Conservation (phyloP, 1,284 basidiomycete species). For the Puccinia hordei region DNA sequence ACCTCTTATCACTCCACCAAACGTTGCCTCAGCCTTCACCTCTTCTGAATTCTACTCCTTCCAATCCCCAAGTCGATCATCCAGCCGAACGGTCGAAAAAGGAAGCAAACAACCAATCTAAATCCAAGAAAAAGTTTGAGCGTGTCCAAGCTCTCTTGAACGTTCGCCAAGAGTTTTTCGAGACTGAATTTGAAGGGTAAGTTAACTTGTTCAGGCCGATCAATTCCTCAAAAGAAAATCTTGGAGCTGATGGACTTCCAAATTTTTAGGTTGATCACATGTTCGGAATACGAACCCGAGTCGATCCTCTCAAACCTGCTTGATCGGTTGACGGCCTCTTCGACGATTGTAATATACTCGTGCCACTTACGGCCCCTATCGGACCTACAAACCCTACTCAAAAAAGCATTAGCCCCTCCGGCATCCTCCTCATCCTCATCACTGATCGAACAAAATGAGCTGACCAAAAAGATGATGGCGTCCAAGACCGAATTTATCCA, state of each 20-base stretch:
- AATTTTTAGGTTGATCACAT: constrained; percentile 23
- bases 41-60: background rate
- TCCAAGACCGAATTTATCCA: constrained; percentile 29
- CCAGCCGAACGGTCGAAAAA: background rate
- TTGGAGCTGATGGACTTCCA: background rate
- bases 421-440: constrained; percentile 73
- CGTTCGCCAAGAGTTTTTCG: constrained; percentile 77
- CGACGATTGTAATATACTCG: constrained; percentile 34
- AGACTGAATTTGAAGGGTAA: constrained; percentile 65
- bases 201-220: background rate
- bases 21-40: background rate
- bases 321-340: constrained; percentile 8
- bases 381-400: constrained; percentile 21
- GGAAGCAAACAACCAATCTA: constrained; percentile 59
- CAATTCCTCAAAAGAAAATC: background rate
- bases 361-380: constrained; percentile 13
- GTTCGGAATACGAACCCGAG: constrained; percentile 46
- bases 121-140: constrained; percentile 72
- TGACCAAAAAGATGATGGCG: background rate
- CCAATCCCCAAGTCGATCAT: background rate
- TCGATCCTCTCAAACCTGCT: constrained; percentile 27
- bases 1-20: constrained; percentile 9
- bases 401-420: background rate
- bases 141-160: constrained; percentile 66
- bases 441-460: constrained; percentile 41